These are phyloP conservation scores for Monosporascus sp. DNA, from an alignment of 2,329 filamentous ascomycete species.

Conservation along the genomic window DNA sequence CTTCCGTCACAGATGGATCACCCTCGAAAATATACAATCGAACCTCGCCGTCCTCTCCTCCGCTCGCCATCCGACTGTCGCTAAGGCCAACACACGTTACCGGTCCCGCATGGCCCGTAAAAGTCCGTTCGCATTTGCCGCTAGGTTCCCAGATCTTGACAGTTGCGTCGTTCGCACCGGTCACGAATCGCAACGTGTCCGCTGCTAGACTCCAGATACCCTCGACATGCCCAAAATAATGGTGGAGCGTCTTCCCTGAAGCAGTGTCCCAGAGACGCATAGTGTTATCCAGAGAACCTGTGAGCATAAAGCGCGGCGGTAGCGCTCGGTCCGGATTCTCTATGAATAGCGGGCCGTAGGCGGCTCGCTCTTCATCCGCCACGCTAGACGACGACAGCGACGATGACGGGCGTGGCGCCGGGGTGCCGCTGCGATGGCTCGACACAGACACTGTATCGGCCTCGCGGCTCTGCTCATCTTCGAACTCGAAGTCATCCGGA, in stretches of 20 bases:
- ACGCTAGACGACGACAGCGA: constrained; percentile 14
- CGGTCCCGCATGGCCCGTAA: constrained; percentile 83
- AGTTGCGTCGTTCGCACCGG: constrained; percentile 87
- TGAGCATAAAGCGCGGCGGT: constrained; percentile 88
- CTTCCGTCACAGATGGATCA: constrained; percentile 36
- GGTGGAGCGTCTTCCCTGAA: constrained; percentile 76
- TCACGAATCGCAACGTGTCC: constrained; percentile 82
- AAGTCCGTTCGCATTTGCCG: constrained; percentile 86
- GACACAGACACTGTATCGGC: constrained; percentile 49
- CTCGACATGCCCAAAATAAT: constrained; percentile 95
- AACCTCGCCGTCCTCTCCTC: constrained; percentile 89
- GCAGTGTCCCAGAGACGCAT: constrained; percentile 89
- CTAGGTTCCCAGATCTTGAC: constrained; percentile 95
- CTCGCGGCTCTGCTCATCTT: constrained; percentile 55
- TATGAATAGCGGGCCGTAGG: constrained; percentile 59
- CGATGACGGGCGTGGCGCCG: constrained; percentile 20
- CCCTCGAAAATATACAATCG: constrained; percentile 73
- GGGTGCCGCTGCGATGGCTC: constrained; percentile 41
- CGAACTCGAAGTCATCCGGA: constrained; percentile 83
- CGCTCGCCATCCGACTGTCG: constrained; percentile 83
- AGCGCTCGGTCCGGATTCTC: constrained; percentile 57
- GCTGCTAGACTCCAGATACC: constrained; percentile 91
- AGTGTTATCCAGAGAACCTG: constrained; percentile 83
- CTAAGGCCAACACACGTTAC: constrained; percentile 91
- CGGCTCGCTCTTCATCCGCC: constrained; percentile 41